phyloP scores from a whole-genome alignment of 2,329 filamentous ascomycete species.

The Lachnum nothofagi region DNA sequence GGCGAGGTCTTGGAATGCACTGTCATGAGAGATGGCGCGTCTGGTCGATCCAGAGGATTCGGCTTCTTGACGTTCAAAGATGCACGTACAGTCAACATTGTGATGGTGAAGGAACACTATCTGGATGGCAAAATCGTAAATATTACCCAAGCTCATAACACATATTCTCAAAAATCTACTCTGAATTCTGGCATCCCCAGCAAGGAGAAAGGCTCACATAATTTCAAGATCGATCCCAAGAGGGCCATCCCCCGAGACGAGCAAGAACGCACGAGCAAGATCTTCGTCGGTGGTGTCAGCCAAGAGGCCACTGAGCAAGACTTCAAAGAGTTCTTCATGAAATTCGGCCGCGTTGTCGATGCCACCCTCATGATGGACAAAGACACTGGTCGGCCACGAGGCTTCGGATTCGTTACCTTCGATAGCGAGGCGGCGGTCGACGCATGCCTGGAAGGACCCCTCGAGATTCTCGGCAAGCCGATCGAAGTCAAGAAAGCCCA shows the following conservation, averaged over 20 bases:
- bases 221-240: constrained; percentile 79
- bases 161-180: too few species aligned
- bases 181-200: constrained; percentile 25
- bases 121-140: constrained; percentile 96
- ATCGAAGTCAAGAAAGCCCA: constrained; percentile 99
- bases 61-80: constrained; percentile 98
- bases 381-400: constrained; percentile 91
- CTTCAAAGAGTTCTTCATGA: constrained; percentile 93
- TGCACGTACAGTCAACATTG: constrained; percentile 94
- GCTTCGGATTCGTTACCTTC: constrained; percentile 97
- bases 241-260: constrained; percentile 95
- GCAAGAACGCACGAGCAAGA: constrained; percentile 97
- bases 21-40: constrained; percentile 96
- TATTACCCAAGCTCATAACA: constrained; percentile 26
- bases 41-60: constrained; percentile 89
- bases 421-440: constrained; percentile 95
- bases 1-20: constrained; percentile 97
- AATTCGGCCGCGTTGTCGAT: constrained; percentile 93
- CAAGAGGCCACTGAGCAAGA: constrained; percentile 95
- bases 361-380: constrained; percentile 99
- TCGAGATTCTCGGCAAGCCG: constrained; percentile 90
- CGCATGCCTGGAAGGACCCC: constrained; percentile 73
- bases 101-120: constrained; percentile 99
- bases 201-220: constrained; percentile 22
- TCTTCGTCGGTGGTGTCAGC: constrained; percentile 95